Percentiles rank a stretch among this genome's conserved stretches.
phyloP scores from a whole-genome alignment of 2,329 filamentous ascomycete species.

The Beauveria sp. region DNA sequence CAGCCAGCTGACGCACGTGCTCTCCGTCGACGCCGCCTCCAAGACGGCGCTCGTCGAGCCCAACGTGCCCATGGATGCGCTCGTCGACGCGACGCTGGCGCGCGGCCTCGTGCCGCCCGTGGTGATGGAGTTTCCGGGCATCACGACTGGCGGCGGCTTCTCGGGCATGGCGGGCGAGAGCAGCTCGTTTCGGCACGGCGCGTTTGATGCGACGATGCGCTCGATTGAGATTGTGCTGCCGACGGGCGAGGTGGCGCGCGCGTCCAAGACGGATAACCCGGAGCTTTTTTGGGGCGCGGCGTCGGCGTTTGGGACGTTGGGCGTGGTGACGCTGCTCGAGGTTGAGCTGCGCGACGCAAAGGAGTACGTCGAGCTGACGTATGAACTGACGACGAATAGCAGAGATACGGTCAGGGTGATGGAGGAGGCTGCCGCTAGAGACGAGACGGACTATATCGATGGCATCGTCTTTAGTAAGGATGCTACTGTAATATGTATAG shows the following conservation, averaged over 20 bases:
- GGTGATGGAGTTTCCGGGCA: slow-evolving; percentile 67
- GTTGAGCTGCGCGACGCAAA: slow-evolving; percentile 49
- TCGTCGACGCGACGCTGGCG: slow-evolving; percentile 50
- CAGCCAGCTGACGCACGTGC: slow-evolving; percentile 52
- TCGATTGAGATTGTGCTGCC: slow-evolving; percentile 59
- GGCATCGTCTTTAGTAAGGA: slow-evolving; percentile 54
- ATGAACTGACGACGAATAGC: slow-evolving; percentile 38
- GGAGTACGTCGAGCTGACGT: slow-evolving; percentile 50
- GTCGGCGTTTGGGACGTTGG: slow-evolving; percentile 58
- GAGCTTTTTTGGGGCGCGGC: slow-evolving; percentile 60
- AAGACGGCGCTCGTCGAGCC: slow-evolving; percentile 60
- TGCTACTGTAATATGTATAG: slow-evolving; percentile 53
- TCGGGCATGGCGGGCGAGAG: slow-evolving; percentile 61
- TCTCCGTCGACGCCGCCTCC: slow-evolving; percentile 46
- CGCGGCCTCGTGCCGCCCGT: slow-evolving; percentile 54
- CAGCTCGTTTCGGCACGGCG: slow-evolving; percentile 59
- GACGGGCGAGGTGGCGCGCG: slow-evolving; percentile 47
- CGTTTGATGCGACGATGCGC: slow-evolving; percentile 55
- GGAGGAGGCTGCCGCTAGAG: slow-evolving; percentile 31
- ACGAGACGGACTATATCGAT: slow-evolving; percentile 56
- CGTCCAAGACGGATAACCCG: slow-evolving; percentile 43
- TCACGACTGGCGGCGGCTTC: slow-evolving; percentile 62
- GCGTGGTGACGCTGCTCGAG: slow-evolving; percentile 58
- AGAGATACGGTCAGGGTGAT: slow-evolving; percentile 35
- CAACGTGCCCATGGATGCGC: slow-evolving; percentile 60